Base-by-base conservation (phyloP, 1,284 basidiomycete species). In the Apiotrichum gamsii region DNA sequence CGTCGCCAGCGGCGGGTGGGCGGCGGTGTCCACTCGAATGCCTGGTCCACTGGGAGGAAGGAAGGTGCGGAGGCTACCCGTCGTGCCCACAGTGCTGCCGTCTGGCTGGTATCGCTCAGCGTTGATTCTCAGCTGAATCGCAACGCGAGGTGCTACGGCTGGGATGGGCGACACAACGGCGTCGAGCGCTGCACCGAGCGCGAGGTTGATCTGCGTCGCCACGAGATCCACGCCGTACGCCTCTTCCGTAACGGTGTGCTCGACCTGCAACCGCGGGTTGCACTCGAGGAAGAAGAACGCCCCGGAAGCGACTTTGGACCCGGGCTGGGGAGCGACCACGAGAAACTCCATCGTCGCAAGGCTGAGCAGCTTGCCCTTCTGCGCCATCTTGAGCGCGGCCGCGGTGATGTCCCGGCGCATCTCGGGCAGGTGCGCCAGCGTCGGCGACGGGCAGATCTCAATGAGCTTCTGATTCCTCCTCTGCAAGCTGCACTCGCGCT, bases 321-420 rank as follows among this genome's bases (percentile, higher is more conserved):
- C 40, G 23, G 31, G 36, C 1, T 34, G 16, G 1, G 44, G 44
- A 8, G 50, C 37, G 20, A 47, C 19, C 13, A 54, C 47, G 16
- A 54, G 52, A 43, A 54, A 54, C 43, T 54, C 52, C 30, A 54
- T 46, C 15, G 52, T 54, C 8, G 52, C 42, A 8, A 54, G 52
- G 0, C 46, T 46, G 8, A 48, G 46, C 9, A 54, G 46, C 43
- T 54, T 54, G 23, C 52, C 52, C 10, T 37, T 28, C 10, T 35
- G 14, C 3, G 52, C 52, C 13, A 54, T 45, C 13, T 33, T 39
- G 28, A 45, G 32, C 8, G 52, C 52, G 5, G 46, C 25, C 4
- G 34, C 13, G 34, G 51, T 51, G 43, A 54, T 54, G 13, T 43
- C 43, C 2, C 31, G 19, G 14, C 52, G 52, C n/a, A 54, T 37